These are phyloP conservation scores for Cryphonectria naterciae DNA, from an alignment of 2,329 filamentous ascomycete species.

Conservation along the genomic window DNA sequence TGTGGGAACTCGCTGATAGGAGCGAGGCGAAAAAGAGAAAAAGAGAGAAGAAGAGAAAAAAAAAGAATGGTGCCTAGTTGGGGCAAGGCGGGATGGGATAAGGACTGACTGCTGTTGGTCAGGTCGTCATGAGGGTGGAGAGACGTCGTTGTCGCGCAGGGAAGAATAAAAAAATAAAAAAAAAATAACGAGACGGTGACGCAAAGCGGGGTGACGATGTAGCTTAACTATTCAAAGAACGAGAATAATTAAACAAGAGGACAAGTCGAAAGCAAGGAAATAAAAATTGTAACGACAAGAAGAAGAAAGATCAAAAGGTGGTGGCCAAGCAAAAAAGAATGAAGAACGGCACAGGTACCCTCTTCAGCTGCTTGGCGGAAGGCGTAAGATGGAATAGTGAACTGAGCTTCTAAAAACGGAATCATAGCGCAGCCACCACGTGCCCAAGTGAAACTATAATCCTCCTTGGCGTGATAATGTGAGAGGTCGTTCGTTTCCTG, in stretches of 20 bases:
- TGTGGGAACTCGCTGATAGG: not conserved
- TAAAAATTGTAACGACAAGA: not conserved
- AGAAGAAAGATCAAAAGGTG: not conserved
- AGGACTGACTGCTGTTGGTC: not conserved
- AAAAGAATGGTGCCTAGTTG: not conserved
- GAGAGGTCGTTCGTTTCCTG: not conserved
- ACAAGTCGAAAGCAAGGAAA: not conserved
- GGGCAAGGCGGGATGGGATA: not conserved
- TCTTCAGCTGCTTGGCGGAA: not conserved
- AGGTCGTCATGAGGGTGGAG: slow-evolving; percentile 15
- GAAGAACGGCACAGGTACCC: not conserved
- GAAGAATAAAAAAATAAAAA: no score
- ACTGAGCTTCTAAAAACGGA: slow-evolving; percentile 3
- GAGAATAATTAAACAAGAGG: not conserved
- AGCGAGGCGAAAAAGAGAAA: not conserved
- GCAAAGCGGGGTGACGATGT: not conserved
- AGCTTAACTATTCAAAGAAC: not conserved
- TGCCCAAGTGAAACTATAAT: not conserved
- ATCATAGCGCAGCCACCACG: not conserved
- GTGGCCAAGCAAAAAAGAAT: not conserved
- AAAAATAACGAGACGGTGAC: not conserved
- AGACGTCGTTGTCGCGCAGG: not conserved
- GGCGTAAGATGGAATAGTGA: not conserved
- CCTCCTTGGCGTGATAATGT: not conserved
- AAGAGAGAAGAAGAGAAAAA: not conserved